Evolutionary conservation across 2,329 filamentous ascomycete species (phyloP).

Genomic region (Thyridium curvatum): DNA sequence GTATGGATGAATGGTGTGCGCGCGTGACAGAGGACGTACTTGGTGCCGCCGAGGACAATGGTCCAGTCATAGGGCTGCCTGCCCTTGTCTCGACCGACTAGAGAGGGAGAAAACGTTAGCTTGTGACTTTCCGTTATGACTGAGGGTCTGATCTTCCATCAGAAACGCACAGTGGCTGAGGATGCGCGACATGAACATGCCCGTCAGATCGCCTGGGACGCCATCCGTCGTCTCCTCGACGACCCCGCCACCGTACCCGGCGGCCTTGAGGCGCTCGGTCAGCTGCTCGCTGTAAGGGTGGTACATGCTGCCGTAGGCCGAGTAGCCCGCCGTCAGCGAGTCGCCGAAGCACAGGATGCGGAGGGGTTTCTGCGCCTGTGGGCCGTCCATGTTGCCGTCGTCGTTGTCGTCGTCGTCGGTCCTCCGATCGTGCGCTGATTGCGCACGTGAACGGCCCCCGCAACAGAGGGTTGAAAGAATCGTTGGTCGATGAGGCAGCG

Average conservation of each 20-base stretch:
- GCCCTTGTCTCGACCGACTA: not conserved
- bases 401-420: too few species aligned
- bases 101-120: not conserved
- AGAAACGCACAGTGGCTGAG: constrained; percentile 12
- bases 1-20: too few species aligned
- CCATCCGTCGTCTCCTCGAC: constrained; percentile 21
- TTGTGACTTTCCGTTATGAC: not conserved
- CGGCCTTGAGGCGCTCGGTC: constrained; percentile 32
- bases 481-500: too few species aligned
- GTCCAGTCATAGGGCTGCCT: constrained; percentile 47
- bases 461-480: too few species aligned
- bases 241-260: constrained; percentile 29
- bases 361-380: constrained; percentile 16
- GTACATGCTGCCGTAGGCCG: constrained; percentile 28
- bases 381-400: too few species aligned
- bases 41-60: constrained; percentile 59
- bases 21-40: constrained; percentile 21
- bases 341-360: constrained; percentile 59
- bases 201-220: constrained; percentile 14
- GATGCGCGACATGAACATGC: constrained; percentile 16
- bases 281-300: constrained; percentile 51
- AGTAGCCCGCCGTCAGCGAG: constrained; percentile 55
- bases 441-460: too few species aligned
- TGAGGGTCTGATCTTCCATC: not conserved
- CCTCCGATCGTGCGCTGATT: too few species aligned